These are phyloP conservation scores for Lentinula novae-zelandiae DNA, from an alignment of 1,284 basidiomycete species.

Conservation along the genomic window DNA sequence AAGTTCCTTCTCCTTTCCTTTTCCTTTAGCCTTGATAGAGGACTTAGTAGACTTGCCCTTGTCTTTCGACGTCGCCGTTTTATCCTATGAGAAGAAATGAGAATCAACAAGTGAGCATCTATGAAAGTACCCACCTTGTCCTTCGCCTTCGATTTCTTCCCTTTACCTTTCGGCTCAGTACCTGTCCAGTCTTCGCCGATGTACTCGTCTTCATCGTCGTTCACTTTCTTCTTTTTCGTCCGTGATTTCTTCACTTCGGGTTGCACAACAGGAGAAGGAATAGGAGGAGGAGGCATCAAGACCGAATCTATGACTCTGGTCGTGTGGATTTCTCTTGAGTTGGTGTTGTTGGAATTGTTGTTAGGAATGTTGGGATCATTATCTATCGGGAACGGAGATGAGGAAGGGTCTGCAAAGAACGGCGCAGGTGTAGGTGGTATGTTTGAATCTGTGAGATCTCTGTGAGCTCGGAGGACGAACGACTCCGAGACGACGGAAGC, in stretches of 20 bases:
- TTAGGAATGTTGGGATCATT: neutral
- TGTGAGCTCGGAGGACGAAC: neutral
- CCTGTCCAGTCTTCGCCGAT: neutral
- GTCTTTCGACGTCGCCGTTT: neutral
- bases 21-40: slow-evolving; percentile 1
- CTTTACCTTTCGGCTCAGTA: neutral
- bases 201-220: slow-evolving; percentile 1
- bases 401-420: slow-evolving; percentile 7
- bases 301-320: neutral
- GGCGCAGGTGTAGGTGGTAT: slow-evolving; percentile 1
- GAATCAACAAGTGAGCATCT: neutral
- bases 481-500: neutral
- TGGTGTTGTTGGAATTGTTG: no score
- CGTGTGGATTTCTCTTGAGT: neutral
- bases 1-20: neutral
- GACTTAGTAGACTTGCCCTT: neutral
- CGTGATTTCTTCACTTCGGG: neutral
- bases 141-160: slow-evolving; percentile 7
- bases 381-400: neutral
- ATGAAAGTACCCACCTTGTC: neutral
- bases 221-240: slow-evolving; percentile 10
- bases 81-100: neutral
- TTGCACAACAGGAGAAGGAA: neutral
- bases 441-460: neutral
- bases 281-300: neutral